Evolutionary conservation across 2,329 filamentous ascomycete species (phyloP).

Genomic region (Trematosphaeria pertusa): DNA sequence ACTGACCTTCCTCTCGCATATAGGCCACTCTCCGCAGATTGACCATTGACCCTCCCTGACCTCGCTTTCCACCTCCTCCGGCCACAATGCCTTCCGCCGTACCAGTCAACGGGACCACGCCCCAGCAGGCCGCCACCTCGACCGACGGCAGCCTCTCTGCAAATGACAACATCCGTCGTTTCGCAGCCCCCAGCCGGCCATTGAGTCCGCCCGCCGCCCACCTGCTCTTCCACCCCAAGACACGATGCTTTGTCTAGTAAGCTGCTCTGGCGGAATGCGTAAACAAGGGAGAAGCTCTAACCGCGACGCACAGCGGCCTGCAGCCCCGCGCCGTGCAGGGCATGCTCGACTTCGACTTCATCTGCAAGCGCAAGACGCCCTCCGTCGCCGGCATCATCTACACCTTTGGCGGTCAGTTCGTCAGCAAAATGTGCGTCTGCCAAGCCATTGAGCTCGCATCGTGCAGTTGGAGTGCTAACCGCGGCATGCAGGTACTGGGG

Average conservation of each 20-base stretch:
- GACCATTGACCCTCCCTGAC: constrained; percentile 16
- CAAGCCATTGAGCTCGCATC: constrained; percentile 19
- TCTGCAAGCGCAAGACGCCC: constrained; percentile 97
- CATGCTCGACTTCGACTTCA: constrained; percentile 98
- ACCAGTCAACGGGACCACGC: constrained; percentile 41
- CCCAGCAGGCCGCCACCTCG: constrained; percentile 39
- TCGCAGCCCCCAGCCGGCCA: constrained; percentile 89
- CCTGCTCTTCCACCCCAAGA: constrained; percentile 98
- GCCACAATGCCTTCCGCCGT: constrained; percentile 55
- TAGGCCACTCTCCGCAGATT: constrained; percentile 15
- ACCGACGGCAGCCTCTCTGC: constrained; percentile 64
- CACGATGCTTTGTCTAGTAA: constrained; percentile 98
- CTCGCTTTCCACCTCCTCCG: constrained; percentile 15
- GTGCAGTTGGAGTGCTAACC: constrained; percentile 23
- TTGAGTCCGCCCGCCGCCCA: constrained; percentile 87
- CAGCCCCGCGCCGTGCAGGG: constrained; percentile 77
- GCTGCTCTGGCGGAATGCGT: constrained; percentile 36
- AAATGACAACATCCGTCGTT: constrained; percentile 99
- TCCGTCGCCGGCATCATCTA: constrained; percentile 99
- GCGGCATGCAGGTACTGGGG: constrained; percentile 80
- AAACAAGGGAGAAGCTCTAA: constrained; percentile 27
- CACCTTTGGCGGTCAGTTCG: constrained; percentile 99
- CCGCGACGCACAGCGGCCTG: constrained; percentile 69
- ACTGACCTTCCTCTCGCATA: constrained; percentile 9
- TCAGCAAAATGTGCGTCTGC: constrained; percentile 88